Base-by-base conservation (phyloP, 345 rosid species). In the Acer negundo region DNA sequence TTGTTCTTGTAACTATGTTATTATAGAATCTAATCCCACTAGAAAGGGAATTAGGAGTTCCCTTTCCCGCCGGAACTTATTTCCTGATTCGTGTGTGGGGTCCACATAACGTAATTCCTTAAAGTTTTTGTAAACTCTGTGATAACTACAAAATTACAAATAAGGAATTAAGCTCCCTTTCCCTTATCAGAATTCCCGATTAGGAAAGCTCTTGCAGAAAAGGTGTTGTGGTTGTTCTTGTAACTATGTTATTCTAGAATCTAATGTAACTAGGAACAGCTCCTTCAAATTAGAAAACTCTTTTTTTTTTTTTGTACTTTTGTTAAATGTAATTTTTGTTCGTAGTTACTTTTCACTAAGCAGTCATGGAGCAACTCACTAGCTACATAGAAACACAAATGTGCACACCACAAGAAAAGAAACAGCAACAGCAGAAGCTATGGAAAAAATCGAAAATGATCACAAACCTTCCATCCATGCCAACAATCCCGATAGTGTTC, bases 381-480 rank as follows among this genome's bases (percentile, higher is more conserved):
- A 65, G 23, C 12, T 31, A 35, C 22, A 28, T 0, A 64, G 44
- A 38, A 64, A 40, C 53, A 35, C 9, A 59, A 38, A 61, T 61
- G 58, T 7, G 11, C 56, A 26, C 26, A 7, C 62, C 49, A 35
- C 11, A 42, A 7, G 46, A 65, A 20, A 28, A 31, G 10, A 55
- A 28, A 35, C 38, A 42, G 46, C 19, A 7, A 12, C 46, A 31
- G 26, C 31, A 42, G 19, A 23, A 56, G 56, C 22, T 28, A 15
- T 62, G 44, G 67, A 78, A 42, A 53, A 35, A 64, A 35, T 15
- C 7, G 22, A 66, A 63, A 51, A 73, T 23, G 35, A 61, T 42
- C 12, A 13, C 75, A 56, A 89, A 95, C 98, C 95, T 93, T 77
- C 94, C 97, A 77, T 95, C 93, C 92, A 90, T 78, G 84, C 98